Percentiles rank a stretch among this genome's conserved stretches.
phyloP scores from a whole-genome alignment of 2,329 filamentous ascomycete species.

The Phialophora chinensis region DNA sequence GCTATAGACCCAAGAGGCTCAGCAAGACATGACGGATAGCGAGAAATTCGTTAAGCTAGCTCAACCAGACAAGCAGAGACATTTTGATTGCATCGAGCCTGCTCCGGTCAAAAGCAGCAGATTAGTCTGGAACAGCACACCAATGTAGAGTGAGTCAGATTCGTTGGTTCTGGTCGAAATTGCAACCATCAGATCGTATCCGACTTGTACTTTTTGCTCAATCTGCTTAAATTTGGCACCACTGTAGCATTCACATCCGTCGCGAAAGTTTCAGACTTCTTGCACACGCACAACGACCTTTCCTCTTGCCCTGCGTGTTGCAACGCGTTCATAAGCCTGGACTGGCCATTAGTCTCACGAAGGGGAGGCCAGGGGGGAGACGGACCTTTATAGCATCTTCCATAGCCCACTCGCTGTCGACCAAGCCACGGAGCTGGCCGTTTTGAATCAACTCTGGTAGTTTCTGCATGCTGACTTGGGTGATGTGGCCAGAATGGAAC shows the following conservation, averaged over 20 bases:
- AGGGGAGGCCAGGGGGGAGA: neutral
- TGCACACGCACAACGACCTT: conserved; percentile 27
- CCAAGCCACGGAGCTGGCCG: conserved; percentile 46
- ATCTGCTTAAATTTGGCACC: neutral
- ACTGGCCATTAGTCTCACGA: conserved; percentile 16
- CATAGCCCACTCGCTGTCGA: conserved; percentile 50
- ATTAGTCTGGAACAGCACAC: neutral
- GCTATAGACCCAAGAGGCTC: neutral
- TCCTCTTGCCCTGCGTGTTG: conserved; percentile 18
- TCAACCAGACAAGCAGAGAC: neutral
- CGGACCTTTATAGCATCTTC: conserved; percentile 42
- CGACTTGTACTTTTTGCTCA: neutral
- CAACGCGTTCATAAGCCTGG: conserved; percentile 45
- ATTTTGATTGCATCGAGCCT: neutral
- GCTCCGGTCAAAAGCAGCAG: neutral
- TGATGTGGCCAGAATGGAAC: conserved; percentile 29
- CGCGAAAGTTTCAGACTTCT: neutral
- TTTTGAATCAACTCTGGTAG: conserved; percentile 45
- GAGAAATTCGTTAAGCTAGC: neutral
- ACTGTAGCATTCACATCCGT: neutral
- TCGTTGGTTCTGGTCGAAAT: neutral
- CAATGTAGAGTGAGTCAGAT: neutral
- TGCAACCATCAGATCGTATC: neutral
- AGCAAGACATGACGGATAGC: neutral
- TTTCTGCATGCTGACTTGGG: conserved; percentile 44